Base-by-base conservation (phyloP, 108 stramenopile species). In the Nannochloropsis gaditana region DNA sequence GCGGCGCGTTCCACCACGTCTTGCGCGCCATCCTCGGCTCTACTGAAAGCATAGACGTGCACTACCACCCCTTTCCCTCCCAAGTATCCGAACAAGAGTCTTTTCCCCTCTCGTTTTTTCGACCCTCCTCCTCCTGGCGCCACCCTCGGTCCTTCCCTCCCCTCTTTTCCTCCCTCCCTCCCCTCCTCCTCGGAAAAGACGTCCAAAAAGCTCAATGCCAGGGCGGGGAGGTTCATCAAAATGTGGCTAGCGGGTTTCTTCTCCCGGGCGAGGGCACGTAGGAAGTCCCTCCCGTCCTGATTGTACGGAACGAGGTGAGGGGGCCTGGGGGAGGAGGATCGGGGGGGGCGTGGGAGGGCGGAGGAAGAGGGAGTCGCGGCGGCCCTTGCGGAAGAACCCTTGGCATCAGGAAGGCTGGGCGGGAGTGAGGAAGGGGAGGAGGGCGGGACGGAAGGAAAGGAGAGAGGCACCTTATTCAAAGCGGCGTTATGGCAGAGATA, bases 181-280 rank as follows among this genome's bases (percentile, higher is more conserved):
- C 47, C 47, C 82, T 73, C 8, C 59, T 73, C 59, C 59, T 95
- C 96, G 4, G 93, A 91, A 89, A 99, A 97, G 10, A 93, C 95
- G 91, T 97, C 96, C 85, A 99, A 86, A 88, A 97, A 98, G 42
- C 95, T 95, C 9, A 95, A 93, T 1, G 96, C 95, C 9, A 90
- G 87, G 21, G 94, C 94, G 8, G 98, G 98, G 45, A 97, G 93
- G 90, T 99, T 99, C 94, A 99, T 95, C 45, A 99, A 90, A 17
- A 93, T 93, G 87, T 97, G 96, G 59, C 0, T 2, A n/a, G 8
- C 44, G 5, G 6, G 44, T 44, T 5, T 79, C 8, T 31, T 17
- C 17, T 43, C 15, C 83, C 21, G 17, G 3, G 85, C 81, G 9
- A 86, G 81, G 44, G 80, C 83, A 5, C 92, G 44, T n/a, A 73